A percentile compares a stretch with the other conserved stretches of the same genome.
phyloP scores from a whole-genome alignment of 2,329 filamentous ascomycete species.

The Diaporthe sp. region DNA sequence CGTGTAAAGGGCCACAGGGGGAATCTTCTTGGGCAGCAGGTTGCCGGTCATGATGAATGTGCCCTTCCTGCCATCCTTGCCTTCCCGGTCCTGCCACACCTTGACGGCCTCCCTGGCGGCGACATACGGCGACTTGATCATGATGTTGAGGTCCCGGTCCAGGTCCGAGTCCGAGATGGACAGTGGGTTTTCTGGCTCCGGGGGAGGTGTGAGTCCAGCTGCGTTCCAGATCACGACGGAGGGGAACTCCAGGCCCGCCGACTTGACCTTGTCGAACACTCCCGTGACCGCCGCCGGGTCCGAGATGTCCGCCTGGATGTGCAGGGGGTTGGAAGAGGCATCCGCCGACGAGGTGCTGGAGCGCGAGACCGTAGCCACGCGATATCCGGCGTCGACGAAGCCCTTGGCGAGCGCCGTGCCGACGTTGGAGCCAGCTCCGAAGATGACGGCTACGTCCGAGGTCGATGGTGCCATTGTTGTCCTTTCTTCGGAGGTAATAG shows the following conservation, averaged over 20 bases:
- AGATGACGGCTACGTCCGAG: constrained; percentile 39
- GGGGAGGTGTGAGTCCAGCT: constrained; percentile 19
- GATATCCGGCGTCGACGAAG: constrained; percentile 40
- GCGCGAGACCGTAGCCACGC: constrained; percentile 41
- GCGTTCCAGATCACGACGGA: constrained; percentile 42
- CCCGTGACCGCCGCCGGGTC: constrained; percentile 15
- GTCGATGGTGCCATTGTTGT: constrained; percentile 4
- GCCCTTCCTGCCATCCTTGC: constrained; percentile 36
- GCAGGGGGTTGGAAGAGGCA: constrained; percentile 16
- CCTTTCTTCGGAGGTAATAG: background rate
- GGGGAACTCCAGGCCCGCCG: constrained; percentile 32
- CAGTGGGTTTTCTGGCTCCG: constrained; percentile 39
- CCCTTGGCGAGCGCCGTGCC: constrained; percentile 39
- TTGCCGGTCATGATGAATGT: constrained; percentile 41
- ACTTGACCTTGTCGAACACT: constrained; percentile 29
- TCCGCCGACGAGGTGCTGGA: constrained; percentile 29
- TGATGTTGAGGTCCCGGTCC: constrained; percentile 31
- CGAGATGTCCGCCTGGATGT: constrained; percentile 39
- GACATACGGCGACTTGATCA: constrained; percentile 38
- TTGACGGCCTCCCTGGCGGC: constrained; percentile 38
- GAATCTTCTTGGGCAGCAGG: constrained; percentile 23
- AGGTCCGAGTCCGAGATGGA: constrained; percentile 31
- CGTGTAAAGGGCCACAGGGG: constrained; percentile 27
- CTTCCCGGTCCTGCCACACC: constrained; percentile 26
- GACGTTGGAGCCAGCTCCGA: constrained; percentile 42